Conservation (phyloP, 1,284 basidiomycete genomes). For the Pterulicium gracile region DNA sequence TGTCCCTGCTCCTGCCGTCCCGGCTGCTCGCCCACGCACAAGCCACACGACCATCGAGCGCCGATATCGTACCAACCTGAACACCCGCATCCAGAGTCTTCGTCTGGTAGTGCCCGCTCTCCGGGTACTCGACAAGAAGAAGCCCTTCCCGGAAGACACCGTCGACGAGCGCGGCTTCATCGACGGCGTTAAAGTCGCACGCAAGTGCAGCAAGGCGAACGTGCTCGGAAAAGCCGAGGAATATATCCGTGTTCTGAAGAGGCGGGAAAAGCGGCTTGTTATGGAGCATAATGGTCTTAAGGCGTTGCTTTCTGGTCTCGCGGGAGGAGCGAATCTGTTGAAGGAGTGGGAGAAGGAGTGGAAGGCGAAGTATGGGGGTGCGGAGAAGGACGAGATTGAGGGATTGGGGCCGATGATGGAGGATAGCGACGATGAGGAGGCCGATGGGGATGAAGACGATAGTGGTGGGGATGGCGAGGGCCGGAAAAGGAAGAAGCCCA, state of each 20-base stretch:
- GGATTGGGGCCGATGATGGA: slow-evolving; percentile 37
- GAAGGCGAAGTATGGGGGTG: slow-evolving; percentile 58
- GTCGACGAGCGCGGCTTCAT: slow-evolving; percentile 70
- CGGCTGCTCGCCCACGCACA: slow-evolving; percentile 57
- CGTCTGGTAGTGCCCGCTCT: slow-evolving; percentile 77
- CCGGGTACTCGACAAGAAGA: slow-evolving; percentile 50
- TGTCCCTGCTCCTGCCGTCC: not conserved
- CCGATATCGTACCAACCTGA: slow-evolving; percentile 83
- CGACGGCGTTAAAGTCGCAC: slow-evolving; percentile 73
- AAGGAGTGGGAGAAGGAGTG: slow-evolving; percentile 69
- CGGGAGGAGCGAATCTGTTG: slow-evolving; percentile 58
- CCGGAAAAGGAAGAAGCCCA: slow-evolving; percentile 48
- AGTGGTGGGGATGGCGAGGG: slow-evolving; percentile 37
- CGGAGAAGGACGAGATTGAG: slow-evolving; percentile 61
- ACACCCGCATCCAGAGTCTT: slow-evolving; percentile 77
- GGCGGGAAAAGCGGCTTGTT: slow-evolving; percentile 56
- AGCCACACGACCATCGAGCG: slow-evolving; percentile 90
- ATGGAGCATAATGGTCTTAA: slow-evolving; percentile 65
- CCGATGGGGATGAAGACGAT: slow-evolving; percentile 43
- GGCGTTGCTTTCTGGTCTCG: slow-evolving; percentile 51
- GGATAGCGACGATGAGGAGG: slow-evolving; percentile 44
- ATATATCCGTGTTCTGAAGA: slow-evolving; percentile 74
- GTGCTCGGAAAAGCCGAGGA: slow-evolving; percentile 76
- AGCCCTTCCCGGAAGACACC: slow-evolving; percentile 29
- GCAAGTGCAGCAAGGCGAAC: slow-evolving; percentile 78